A percentile compares a stretch with the other conserved stretches of the same genome.
Conservation (phyloP, 2,329 filamentous ascomycete species). For the Epichloe brachyelytri region DNA sequence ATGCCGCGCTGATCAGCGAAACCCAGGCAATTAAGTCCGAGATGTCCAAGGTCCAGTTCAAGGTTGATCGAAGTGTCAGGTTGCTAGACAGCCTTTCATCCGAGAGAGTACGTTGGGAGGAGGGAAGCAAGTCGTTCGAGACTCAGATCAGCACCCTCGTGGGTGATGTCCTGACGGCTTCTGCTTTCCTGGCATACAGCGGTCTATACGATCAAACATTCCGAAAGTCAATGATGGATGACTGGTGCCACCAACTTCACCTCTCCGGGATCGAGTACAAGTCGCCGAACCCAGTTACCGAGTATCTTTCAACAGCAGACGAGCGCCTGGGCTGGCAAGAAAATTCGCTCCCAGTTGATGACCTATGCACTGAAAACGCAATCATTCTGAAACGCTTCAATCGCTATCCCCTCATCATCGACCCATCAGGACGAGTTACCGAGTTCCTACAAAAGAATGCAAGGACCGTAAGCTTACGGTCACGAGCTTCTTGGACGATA, state of each 20-base stretch:
- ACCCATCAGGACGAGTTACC: constrained; percentile 86
- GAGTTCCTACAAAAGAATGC: constrained; percentile 91
- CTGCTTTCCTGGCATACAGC: constrained; percentile 91
- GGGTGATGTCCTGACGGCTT: constrained; percentile 89
- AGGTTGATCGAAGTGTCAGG: constrained; percentile 91
- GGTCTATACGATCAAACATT: constrained; percentile 97
- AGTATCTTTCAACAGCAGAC: constrained; percentile 93
- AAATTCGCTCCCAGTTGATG: constrained; percentile 84
- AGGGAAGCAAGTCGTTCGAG: constrained; percentile 94
- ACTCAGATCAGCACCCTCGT: constrained; percentile 95
- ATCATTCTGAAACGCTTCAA: constrained; percentile 98
- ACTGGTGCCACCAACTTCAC: constrained; percentile 88
- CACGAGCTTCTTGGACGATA: constrained; percentile 95
- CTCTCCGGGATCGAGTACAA: constrained; percentile 92
- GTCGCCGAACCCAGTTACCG: constrained; percentile 83
- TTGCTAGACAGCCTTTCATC: constrained; percentile 91
- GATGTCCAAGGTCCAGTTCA: constrained; percentile 93
- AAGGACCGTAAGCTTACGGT: constrained; percentile 88
- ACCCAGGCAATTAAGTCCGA: constrained; percentile 94
- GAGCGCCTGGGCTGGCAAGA: constrained; percentile 92
- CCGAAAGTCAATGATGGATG: constrained; percentile 93
- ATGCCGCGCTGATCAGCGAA: constrained; percentile 89
- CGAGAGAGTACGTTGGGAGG: constrained; percentile 87
- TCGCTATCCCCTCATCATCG: constrained; percentile 93
- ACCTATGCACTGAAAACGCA: constrained; percentile 96